Evolutionary conservation across 768 basidiomycete genomes (phyloP).

Genomic region (Xerocomellus dryophilus): DNA sequence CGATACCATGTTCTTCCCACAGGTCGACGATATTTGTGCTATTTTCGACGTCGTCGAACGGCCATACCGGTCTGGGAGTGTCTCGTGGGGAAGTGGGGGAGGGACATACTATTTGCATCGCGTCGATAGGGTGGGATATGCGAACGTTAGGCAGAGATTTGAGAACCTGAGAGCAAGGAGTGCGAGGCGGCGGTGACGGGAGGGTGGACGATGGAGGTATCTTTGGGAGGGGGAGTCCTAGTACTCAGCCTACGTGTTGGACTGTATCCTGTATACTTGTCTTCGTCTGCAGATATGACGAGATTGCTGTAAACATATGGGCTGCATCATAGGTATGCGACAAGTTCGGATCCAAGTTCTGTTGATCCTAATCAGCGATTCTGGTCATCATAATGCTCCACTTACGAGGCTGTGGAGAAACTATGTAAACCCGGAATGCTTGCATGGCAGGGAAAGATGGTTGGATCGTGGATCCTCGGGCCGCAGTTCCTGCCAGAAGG

Average conservation of each 20-base stretch:
- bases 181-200: constrained; percentile 23
- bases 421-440: too few species aligned
- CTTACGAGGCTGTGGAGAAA: too few species aligned
- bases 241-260: constrained; percentile 13
- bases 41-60: constrained; percentile 77
- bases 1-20: not conserved
- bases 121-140: constrained; percentile 72
- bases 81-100: constrained; percentile 75
- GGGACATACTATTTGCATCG: constrained; percentile 75
- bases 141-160: constrained; percentile 53
- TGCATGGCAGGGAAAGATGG: too few species aligned
- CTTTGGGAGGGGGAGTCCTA: not conserved
- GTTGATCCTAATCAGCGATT: too few species aligned
- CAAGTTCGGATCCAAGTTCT: too few species aligned
- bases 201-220: not conserved
- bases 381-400: too few species aligned
- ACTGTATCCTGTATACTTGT: not conserved
- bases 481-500: too few species aligned
- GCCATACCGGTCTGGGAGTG: constrained; percentile 66
- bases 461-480: too few species aligned
- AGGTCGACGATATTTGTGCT: constrained; percentile 77
- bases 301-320: not conserved
- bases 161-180: constrained; percentile 44
- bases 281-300: not conserved
- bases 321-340: too few species aligned